phyloP scores from a whole-genome alignment of 148 eudicot species.

The Cornus kousa region DNA sequence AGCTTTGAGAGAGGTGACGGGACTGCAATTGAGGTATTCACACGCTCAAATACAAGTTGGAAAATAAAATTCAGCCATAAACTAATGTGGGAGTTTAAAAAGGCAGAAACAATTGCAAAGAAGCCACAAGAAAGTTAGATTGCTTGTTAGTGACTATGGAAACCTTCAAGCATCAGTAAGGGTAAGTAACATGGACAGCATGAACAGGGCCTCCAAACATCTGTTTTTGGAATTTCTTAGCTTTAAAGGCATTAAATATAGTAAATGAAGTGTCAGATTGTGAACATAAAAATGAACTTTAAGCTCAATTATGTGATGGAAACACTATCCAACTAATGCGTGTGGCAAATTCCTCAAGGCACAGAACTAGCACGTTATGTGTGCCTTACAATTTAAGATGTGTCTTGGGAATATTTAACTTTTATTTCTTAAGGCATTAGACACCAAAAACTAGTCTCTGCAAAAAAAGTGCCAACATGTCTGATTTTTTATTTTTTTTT shows the following conservation, averaged over 20 bases:
- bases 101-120: not conserved
- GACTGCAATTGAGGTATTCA: not conserved
- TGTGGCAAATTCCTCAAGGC: not conserved
- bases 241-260: not conserved
- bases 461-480: not conserved
- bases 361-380: not conserved
- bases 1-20: too few species aligned
- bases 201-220: not conserved
- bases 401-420: not conserved
- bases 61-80: not conserved
- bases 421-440: not conserved
- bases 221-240: not conserved
- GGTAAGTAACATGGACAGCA: not conserved
- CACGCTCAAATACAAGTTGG: not conserved
- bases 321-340: not conserved
- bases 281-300: not conserved
- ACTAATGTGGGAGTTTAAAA: not conserved
- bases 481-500: too few species aligned
- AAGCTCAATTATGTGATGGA: not conserved
- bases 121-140: not conserved
- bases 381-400: not conserved
- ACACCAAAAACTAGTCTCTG: conserved; percentile 3
- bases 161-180: not conserved
- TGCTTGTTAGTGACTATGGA: not conserved
- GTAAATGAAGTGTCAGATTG: not conserved